phyloP scores from a whole-genome alignment of 2,329 filamentous ascomycete species.

The Rosellinia necatrix region DNA sequence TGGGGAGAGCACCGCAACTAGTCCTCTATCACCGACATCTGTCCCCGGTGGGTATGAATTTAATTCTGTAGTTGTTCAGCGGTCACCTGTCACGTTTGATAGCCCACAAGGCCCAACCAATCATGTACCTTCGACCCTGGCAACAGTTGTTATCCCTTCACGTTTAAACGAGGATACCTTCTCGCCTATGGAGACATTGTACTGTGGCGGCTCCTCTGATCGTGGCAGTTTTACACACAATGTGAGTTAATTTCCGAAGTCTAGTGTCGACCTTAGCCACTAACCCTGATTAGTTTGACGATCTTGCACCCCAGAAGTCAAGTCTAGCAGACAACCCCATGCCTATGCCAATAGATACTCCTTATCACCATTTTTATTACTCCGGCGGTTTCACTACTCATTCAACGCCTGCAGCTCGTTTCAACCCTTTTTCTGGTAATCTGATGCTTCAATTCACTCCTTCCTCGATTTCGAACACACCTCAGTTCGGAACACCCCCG shows the following conservation, averaged over 20 bases:
- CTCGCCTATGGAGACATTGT: conserved; percentile 20
- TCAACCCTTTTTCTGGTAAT: conserved; percentile 38
- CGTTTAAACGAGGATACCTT: conserved; percentile 8
- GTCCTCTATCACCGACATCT: conserved; percentile 16
- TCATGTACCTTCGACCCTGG: conserved; percentile 32
- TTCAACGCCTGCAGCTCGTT: conserved; percentile 28
- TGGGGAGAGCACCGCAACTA: background rate
- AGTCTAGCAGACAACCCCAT: conserved; percentile 22
- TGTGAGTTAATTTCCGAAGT: too few species aligned
- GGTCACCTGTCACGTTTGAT: conserved; percentile 26
- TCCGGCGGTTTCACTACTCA: conserved; percentile 34
- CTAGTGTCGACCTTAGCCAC: background rate
- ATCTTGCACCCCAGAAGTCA: conserved; percentile 30
- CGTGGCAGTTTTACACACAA: conserved; percentile 38
- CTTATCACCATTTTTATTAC: conserved; percentile 41
- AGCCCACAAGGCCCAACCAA: background rate
- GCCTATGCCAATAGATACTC: conserved; percentile 35
- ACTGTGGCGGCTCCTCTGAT: conserved; percentile 34
- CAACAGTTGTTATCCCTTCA: conserved; percentile 33
- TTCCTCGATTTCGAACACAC: conserved; percentile 31
- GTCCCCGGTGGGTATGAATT: conserved; percentile 34
- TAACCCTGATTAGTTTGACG: conserved; percentile 35
- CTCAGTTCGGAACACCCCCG: conserved; percentile 19
- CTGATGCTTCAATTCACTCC: conserved; percentile 40
- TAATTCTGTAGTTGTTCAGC: conserved; percentile 20